Conservation (phyloP, 176 grass and related monocot genomes). For the Oryza punctata region DNA sequence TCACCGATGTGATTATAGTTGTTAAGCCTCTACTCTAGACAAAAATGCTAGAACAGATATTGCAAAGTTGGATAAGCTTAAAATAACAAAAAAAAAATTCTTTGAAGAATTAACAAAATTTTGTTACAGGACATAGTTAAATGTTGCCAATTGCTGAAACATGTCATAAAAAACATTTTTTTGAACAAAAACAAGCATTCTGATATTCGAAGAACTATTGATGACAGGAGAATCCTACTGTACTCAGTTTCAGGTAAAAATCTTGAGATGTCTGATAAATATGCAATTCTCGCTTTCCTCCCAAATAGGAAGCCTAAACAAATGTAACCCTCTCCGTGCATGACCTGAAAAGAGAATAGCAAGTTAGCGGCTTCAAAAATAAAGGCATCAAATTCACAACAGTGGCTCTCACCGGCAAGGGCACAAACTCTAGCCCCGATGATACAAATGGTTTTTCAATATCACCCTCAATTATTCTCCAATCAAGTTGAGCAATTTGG, state of each 20-base stretch:
- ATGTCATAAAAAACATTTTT: neutral
- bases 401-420: constrained; percentile 64
- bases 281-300: constrained; percentile 62
- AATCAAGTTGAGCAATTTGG: constrained; percentile 56
- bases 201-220: neutral
- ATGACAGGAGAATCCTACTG: constrained; percentile 32
- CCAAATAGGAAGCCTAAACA: constrained; percentile 91
- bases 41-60: too few species aligned
- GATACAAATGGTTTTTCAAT: constrained; percentile 56
- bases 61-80: too few species aligned
- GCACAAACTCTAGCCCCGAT: constrained; percentile 83
- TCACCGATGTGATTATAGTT: too few species aligned
- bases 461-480: constrained; percentile 75
- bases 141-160: too few species aligned
- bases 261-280: constrained; percentile 87
- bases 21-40: too few species aligned
- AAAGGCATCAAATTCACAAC: neutral
- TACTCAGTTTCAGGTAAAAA: constrained; percentile 68
- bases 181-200: neutral
- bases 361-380: neutral
- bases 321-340: constrained; percentile 82
- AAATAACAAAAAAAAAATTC: too few species aligned
- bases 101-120: too few species aligned
- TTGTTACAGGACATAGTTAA: too few species aligned
- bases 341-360: constrained; percentile 53